A percentile compares a stretch with the other conserved stretches of the same genome.
Evolutionary conservation across 1,284 basidiomycete genomes (phyloP).

Genomic region (Fomitopsis palustris): DNA sequence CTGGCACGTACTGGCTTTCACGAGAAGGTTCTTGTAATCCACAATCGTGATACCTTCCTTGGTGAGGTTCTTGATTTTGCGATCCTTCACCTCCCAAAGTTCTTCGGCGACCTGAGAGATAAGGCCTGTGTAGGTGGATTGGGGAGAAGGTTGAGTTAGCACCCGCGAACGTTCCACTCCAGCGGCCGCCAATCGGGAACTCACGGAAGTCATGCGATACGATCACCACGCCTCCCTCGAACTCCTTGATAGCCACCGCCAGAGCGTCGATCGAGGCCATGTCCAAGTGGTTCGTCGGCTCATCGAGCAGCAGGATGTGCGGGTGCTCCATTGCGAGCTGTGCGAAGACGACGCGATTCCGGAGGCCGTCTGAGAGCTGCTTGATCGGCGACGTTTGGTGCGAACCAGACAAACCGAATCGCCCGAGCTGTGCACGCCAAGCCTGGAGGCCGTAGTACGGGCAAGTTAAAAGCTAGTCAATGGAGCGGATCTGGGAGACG

Average conservation of each 20-base stretch:
- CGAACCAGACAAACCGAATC: conserved; percentile 92
- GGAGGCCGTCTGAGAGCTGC: conserved; percentile 92
- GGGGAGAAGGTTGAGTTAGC: not conserved
- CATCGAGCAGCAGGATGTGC: conserved; percentile 83
- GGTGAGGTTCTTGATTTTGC: conserved; percentile 91
- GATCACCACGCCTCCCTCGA: conserved; percentile 96
- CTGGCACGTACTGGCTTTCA: conserved; percentile 56
- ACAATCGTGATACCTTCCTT: conserved; percentile 86
- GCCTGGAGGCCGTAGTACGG: conserved; percentile 45
- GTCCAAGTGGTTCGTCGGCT: conserved; percentile 92
- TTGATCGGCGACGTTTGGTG: conserved; percentile 95
- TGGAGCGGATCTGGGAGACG: conserved; percentile 4
- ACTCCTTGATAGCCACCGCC: conserved; percentile 93
- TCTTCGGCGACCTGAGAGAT: conserved; percentile 96
- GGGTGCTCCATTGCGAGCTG: conserved; percentile 94
- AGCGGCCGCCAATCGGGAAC: conserved; percentile 24
- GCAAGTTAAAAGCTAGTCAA: conserved; percentile 1
- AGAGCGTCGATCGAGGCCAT: conserved; percentile 97
- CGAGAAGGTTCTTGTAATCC: conserved; percentile 85
- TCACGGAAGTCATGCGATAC: conserved; percentile 96
- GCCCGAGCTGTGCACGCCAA: conserved; percentile 92
- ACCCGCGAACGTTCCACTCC: not conserved
- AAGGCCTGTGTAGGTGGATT: conserved; percentile 48
- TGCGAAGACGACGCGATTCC: conserved; percentile 93
- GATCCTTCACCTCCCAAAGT: conserved; percentile 97